Evolutionary conservation across 192 early-diverging fungal species (phyloP).

Genomic region (Jimgerdemannia lactiflua): DNA sequence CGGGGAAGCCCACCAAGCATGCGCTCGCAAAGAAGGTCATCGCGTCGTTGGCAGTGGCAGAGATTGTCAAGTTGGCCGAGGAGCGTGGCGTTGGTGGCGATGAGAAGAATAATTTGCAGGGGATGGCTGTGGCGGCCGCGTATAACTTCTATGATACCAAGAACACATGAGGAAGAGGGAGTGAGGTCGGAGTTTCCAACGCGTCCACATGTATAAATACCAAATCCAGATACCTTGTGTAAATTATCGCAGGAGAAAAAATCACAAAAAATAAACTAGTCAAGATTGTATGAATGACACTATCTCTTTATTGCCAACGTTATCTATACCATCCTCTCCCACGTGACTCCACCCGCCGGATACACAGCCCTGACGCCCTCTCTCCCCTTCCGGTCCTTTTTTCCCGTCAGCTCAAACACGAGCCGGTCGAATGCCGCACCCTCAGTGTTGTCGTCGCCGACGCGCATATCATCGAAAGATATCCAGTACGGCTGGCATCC

Average conservation of each 20-base stretch:
- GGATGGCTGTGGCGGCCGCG: constrained; percentile 26
- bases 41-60: constrained; percentile 20
- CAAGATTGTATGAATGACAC: no score
- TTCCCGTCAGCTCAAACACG: not conserved
- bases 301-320: not conserved
- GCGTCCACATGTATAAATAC: no score
- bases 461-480: not conserved
- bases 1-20: constrained; percentile 19
- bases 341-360: not conserved
- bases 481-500: not conserved
- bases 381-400: not conserved
- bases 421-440: not conserved
- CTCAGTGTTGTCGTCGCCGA: not conserved
- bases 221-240: no score
- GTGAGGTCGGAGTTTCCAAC: no score
- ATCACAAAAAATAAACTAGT: no score
- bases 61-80: constrained; percentile 26
- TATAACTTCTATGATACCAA: constrained; percentile 24
- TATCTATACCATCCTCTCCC: not conserved
- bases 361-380: not conserved
- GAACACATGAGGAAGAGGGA: not conserved
- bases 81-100: constrained; percentile 25
- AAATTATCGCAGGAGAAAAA: no score
- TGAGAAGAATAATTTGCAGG: constrained; percentile 16
- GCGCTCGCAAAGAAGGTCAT: constrained; percentile 16